Conservation (phyloP, 352 stramenopile species). For the Thalassiosira livingstoniorum region DNA sequence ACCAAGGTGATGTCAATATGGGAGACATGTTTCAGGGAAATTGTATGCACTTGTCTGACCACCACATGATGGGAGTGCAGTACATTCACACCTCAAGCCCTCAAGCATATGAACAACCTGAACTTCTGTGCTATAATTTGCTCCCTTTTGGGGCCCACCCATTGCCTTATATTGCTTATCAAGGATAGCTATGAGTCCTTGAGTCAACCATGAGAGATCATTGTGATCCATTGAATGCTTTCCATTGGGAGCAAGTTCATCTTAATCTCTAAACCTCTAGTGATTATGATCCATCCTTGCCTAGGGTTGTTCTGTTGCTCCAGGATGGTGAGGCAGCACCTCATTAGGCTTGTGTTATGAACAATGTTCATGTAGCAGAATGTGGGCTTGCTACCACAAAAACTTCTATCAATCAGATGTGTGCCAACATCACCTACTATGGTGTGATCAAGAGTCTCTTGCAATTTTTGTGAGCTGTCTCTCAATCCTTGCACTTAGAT, state of each 20-base stretch:
- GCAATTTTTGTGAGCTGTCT: conserved; percentile 26
- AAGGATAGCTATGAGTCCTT: too few relatives aligned
- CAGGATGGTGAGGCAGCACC: conserved; percentile 15
- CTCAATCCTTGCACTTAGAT: conserved; percentile 42
- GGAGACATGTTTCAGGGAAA: too few relatives aligned
- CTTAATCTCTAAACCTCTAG: conserved; percentile 40
- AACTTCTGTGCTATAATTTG: too few relatives aligned
- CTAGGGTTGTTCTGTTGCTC: conserved; percentile 18
- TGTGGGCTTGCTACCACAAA: not conserved
- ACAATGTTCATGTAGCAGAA: conserved; percentile 25
- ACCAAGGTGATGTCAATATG: too few relatives aligned
- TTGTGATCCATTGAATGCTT: conserved; percentile 27
- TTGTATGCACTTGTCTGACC: too few relatives aligned
- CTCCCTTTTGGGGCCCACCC: too few relatives aligned
- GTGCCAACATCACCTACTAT: not conserved
- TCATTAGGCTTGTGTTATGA: conserved; percentile 34
- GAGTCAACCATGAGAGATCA: too few relatives aligned
- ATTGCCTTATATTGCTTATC: too few relatives aligned
- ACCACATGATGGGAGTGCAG: too few relatives aligned
- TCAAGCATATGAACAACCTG: too few relatives aligned
- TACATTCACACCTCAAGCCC: too few relatives aligned
- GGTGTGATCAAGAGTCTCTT: conserved; percentile 48
- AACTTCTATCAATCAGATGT: not conserved
- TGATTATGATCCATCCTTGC: conserved; percentile 37
- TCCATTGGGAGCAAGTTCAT: conserved; percentile 22